Evolutionary conservation across 192 early-diverging fungal genomes (phyloP).

Genomic region (Dissophora globulifera): DNA sequence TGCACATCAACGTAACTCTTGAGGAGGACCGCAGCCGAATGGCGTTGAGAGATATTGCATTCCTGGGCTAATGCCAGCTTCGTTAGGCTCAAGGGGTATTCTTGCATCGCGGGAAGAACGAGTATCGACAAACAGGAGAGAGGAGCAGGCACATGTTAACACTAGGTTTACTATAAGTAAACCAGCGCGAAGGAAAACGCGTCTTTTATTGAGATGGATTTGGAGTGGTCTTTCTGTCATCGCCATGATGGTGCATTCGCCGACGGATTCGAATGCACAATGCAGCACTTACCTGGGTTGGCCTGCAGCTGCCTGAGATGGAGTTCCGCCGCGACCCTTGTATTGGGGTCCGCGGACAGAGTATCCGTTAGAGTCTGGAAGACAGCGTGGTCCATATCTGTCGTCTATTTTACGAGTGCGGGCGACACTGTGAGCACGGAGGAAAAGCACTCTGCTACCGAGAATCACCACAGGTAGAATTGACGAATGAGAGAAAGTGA

Average conservation of each 20-base stretch:
- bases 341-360: conserved; percentile 68
- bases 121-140: too few species aligned
- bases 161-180: too few species aligned
- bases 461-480: too few species aligned
- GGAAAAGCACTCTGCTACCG: too few species aligned
- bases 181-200: too few species aligned
- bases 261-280: too few species aligned
- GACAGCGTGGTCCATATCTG: conserved; percentile 74
- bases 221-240: too few species aligned
- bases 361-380: conserved; percentile 74
- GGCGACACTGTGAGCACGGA: too few species aligned
- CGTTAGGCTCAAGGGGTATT: conserved; percentile 73
- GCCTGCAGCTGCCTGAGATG: conserved; percentile 71
- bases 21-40: conserved; percentile 74
- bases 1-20: conserved; percentile 76
- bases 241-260: too few species aligned
- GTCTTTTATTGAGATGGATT: too few species aligned
- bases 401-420: not conserved
- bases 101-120: conserved; percentile 17
- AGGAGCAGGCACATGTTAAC: too few species aligned
- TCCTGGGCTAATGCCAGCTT: conserved; percentile 70
- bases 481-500: too few species aligned
- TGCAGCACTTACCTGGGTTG: conserved; percentile 69
- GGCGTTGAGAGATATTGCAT: conserved; percentile 67
- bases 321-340: conserved; percentile 72